phyloP scores from a whole-genome alignment of 2,329 filamentous ascomycete genomes.

The Neofusicoccum kwambonambiense region DNA sequence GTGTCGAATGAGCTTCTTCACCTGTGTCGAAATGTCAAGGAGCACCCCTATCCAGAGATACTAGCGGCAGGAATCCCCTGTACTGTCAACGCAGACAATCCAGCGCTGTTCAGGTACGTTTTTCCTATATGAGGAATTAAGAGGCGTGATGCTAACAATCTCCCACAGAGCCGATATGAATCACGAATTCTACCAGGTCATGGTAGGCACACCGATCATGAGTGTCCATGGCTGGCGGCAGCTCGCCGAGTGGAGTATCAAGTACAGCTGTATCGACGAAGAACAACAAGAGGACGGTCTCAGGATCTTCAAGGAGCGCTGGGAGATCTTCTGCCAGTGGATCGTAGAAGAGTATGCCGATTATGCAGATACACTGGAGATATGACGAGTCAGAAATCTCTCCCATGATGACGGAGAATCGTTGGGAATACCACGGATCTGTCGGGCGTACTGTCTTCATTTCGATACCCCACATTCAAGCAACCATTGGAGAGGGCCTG shows the following conservation, averaged over 20 bases:
- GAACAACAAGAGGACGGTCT: slow-evolving; percentile 41
- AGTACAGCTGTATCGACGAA: slow-evolving; percentile 42
- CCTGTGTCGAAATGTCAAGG: slow-evolving; percentile 62
- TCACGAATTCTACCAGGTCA: slow-evolving; percentile 75
- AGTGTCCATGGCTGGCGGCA: slow-evolving; percentile 70
- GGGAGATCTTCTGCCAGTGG: slow-evolving; percentile 58
- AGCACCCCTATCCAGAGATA: slow-evolving; percentile 66
- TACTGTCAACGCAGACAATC: slow-evolving; percentile 73
- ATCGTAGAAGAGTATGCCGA: slow-evolving; percentile 45
- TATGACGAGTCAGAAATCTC: neutral
- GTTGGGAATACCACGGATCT: no score
- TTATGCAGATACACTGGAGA: neutral
- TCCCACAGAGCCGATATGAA: slow-evolving; percentile 62
- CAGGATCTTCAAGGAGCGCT: slow-evolving; percentile 53
- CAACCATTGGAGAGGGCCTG: no score
- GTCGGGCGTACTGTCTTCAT: neutral
- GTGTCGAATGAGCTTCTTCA: slow-evolving; percentile 76
- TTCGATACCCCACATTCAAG: no score
- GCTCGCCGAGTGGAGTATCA: slow-evolving; percentile 47
- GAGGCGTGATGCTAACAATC: neutral
- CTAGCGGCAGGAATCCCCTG: slow-evolving; percentile 72
- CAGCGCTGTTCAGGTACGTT: slow-evolving; percentile 64
- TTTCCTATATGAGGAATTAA: no score
- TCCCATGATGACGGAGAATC: neutral
- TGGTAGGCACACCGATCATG: slow-evolving; percentile 68